Evolutionary conservation across 345 rosid genomes (phyloP).

Genomic region (Balakata baccata): DNA sequence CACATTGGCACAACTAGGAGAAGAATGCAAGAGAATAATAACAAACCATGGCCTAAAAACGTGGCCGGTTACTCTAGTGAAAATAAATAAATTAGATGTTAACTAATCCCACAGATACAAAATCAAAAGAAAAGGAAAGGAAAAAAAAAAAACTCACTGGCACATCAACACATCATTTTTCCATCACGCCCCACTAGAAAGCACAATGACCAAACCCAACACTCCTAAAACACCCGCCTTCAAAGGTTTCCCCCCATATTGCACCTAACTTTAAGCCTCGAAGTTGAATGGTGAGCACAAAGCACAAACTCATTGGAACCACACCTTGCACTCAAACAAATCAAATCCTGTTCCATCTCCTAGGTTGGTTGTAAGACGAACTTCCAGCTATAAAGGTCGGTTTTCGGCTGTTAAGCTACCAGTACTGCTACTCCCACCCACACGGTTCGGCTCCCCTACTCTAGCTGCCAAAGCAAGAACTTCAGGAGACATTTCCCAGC

Average conservation of each 20-base stretch:
- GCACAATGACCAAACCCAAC: conserved; percentile 29
- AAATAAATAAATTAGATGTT: conserved; percentile 34
- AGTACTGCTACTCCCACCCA: conserved; percentile 55
- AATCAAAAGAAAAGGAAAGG: conserved; percentile 16
- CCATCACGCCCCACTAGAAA: conserved; percentile 35
- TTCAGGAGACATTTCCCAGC: conserved; percentile 83
- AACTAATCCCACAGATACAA: conserved; percentile 38
- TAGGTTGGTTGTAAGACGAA: conserved; percentile 16
- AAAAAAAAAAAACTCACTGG: conserved; percentile 40
- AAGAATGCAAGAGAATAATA: too few relatives aligned
- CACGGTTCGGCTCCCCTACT: conserved; percentile 73
- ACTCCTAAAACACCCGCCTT: conserved; percentile 27
- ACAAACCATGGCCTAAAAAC: too few relatives aligned
- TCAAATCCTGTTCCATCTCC: conserved; percentile 23
- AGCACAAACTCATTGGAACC: conserved; percentile 7
- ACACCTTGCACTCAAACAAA: conserved; percentile 15
- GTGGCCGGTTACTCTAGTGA: not conserved
- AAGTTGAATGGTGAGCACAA: not conserved
- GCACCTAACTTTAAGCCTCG: conserved; percentile 5
- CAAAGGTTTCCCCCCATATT: conserved; percentile 7
- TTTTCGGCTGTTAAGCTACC: conserved; percentile 54
- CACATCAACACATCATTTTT: conserved; percentile 40
- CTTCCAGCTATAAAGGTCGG: conserved; percentile 39
- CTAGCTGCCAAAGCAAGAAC: conserved; percentile 86
- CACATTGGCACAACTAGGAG: too few relatives aligned